Percentiles rank a stretch among this genome's conserved stretches.
Conservation (phyloP, 2,329 filamentous ascomycete genomes). For the Fonsecaea monophora region DNA sequence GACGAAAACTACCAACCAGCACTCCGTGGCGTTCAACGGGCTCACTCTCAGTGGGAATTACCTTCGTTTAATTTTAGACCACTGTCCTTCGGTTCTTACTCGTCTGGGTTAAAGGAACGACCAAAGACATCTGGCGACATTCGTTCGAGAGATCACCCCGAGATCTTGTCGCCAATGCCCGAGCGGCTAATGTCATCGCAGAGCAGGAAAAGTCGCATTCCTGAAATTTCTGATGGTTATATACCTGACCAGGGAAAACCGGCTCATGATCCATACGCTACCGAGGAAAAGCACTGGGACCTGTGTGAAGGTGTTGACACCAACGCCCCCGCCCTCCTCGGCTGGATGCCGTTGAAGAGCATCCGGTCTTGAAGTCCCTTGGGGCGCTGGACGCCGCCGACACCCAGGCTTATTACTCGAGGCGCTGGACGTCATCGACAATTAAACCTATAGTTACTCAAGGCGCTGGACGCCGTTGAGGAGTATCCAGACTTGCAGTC, state of each 20-base stretch:
- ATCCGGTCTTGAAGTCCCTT: constrained; percentile 13
- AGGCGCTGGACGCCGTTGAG: too few relatives aligned
- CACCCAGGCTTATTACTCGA: too few relatives aligned
- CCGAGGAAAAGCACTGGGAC: too few relatives aligned
- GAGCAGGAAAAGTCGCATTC: constrained; percentile 42
- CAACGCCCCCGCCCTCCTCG: too few relatives aligned
- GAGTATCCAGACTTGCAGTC: not conserved
- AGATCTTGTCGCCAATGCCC: constrained; percentile 43
- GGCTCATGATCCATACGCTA: not conserved
- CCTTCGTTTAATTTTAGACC: constrained; percentile 37
- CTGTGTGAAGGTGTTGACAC: too few relatives aligned
- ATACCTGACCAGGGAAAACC: constrained; percentile 14
- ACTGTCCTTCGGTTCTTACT: constrained; percentile 29
- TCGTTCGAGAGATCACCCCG: constrained; percentile 24
- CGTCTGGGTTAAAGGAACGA: constrained; percentile 21
- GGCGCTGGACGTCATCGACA: too few relatives aligned
- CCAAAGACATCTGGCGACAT: constrained; percentile 38
- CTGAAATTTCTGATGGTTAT: constrained; percentile 38
- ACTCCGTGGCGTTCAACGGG: constrained; percentile 4
- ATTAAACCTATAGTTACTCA: too few relatives aligned
- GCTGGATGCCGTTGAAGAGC: constrained; percentile 15
- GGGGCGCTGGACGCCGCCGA: too few relatives aligned
- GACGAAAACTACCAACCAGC: not conserved
- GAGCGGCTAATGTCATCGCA: constrained; percentile 43
- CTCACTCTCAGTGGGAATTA: constrained; percentile 30